Evolutionary conservation across 2,329 filamentous ascomycete species (phyloP), one percentile per base, ranked within the genome.

Genomic region (Trichoderma oligosporum): DNA sequence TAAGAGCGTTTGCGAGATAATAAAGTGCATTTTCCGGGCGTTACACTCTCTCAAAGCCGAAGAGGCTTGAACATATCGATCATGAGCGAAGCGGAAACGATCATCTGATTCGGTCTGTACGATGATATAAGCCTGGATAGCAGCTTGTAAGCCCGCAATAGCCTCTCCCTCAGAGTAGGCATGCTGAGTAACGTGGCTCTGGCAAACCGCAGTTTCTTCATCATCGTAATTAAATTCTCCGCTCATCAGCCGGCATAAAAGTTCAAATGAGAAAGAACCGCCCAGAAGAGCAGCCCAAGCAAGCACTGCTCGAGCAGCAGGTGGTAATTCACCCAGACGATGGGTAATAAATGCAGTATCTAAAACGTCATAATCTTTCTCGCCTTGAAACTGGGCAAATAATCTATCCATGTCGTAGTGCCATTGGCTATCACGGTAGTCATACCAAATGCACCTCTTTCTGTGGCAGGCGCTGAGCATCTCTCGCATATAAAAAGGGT

Each of bases 401-500:
- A 97, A 83, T 62, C 82, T 84, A 70, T 97, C 91, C 9, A 97
- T 75, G 66, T 95, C 88, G 68, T 87, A 97, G 42, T 87, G 81
- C 93, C 93, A 97, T 44, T 82, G 80, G 45, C 85, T 89, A 62
- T 87, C 83, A 64, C 85, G 85, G 79, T 94, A 96, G 61, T 91
- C 91, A 71, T 96, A 97, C 82, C 86, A 96, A 48, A 97, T 88
- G 69, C 89, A 96, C 63, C 87, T 87, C 67, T 90, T 94, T 38
- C 89, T 84, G 69, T 96, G 86, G 68, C 90, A 95, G 3, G 88
- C 87, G 66, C 89, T 89, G 4, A 97, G 81, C 82, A 97, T 95
- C 72, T 96, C 90, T 56, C 90, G 82, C 70, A 96, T 88, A 66
- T 94, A 95, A 66, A 96, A 97, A 0, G 91, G 87, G 61, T 96